Conservation (phyloP, 1,139 yeast species). For the Suhomyces taliae region DNA sequence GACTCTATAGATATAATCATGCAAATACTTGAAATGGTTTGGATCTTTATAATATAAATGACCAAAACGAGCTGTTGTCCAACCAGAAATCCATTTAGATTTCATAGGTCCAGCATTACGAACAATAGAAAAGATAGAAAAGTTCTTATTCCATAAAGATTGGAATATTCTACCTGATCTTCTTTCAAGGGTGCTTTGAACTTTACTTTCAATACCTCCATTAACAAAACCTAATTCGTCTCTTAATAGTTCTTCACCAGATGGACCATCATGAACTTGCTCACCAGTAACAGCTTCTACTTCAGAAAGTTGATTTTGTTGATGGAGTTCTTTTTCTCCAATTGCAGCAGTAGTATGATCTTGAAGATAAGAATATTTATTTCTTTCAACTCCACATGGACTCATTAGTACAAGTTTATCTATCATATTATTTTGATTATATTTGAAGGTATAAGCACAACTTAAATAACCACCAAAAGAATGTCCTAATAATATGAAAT, state of each 20-base stretch:
- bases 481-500: slow-evolving; percentile 80
- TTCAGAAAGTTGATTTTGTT: slow-evolving; percentile 14
- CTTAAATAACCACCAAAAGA: slow-evolving; percentile 92
- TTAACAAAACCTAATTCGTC: slow-evolving; percentile 1
- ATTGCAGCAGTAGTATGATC: slow-evolving; percentile 13
- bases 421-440: slow-evolving; percentile 38
- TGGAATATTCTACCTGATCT: slow-evolving; percentile 26
- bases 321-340: slow-evolving; percentile 12
- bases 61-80: slow-evolving; percentile 46
- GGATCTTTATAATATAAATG: slow-evolving; percentile 34
- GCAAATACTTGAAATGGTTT: slow-evolving; percentile 33
- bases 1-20: slow-evolving; percentile 43
- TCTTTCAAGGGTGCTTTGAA: slow-evolving; percentile 10
- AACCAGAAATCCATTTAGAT: slow-evolving; percentile 37
- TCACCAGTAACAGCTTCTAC: slow-evolving; percentile 14
- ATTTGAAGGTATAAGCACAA: slow-evolving; percentile 71
- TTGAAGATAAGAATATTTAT: slow-evolving; percentile 30
- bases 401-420: slow-evolving; percentile 44
- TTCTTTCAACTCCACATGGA: slow-evolving; percentile 49
- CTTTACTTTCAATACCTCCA: slow-evolving; percentile 9
- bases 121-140: slow-evolving; percentile 39
- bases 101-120: slow-evolving; percentile 38
- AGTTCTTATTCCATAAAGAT: slow-evolving; percentile 38
- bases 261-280: slow-evolving; percentile 6
- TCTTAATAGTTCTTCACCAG: not conserved